These are phyloP conservation scores for Pholiota molesta DNA, from an alignment of 768 basidiomycete species.

Conservation along the genomic window DNA sequence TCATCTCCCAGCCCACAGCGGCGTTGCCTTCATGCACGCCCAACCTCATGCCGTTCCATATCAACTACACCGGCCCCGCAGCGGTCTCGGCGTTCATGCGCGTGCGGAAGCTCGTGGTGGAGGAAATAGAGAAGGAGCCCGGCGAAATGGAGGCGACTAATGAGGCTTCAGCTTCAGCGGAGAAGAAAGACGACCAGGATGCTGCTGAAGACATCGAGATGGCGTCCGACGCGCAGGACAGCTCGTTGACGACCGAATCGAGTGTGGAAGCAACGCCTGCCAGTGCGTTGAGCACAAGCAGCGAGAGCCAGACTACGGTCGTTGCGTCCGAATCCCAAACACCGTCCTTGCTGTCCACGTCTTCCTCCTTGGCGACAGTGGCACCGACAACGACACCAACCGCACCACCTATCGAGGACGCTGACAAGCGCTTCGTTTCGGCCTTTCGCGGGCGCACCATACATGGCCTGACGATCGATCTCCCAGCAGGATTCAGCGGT, in stretches of 20 bases:
- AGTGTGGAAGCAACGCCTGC: constrained; percentile 1
- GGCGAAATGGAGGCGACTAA: constrained; percentile 1
- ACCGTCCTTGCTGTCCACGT: constrained; percentile 12
- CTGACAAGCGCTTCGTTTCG: constrained; percentile 49
- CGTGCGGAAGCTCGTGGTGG: constrained; percentile 45
- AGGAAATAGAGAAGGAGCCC: constrained; percentile 11
- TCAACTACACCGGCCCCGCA: constrained; percentile 70
- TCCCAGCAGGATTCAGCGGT: constrained; percentile 73
- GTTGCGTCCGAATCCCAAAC: not conserved
- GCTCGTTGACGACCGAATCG: not conserved
- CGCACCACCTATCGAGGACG: constrained; percentile 21
- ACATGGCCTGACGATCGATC: constrained; percentile 60
- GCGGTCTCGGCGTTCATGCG: constrained; percentile 76
- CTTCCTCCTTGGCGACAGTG: constrained; percentile 11
- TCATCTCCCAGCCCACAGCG: constrained; percentile 12
- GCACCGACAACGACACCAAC: constrained; percentile 1
- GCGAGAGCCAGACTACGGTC: constrained; percentile 8
- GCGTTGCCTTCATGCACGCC: constrained; percentile 50
- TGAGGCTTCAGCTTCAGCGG: not conserved
- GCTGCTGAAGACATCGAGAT: constrained; percentile 1
- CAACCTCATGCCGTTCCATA: constrained; percentile 84
- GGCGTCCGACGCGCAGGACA: not conserved
- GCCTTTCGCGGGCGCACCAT: constrained; percentile 78
- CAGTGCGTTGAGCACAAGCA: not conserved
- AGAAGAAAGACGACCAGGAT: not conserved